A percentile compares a stretch with the other conserved stretches of the same genome.
Conservation (phyloP, 768 basidiomycete genomes). For the Sporobolomyces pararoseus region DNA sequence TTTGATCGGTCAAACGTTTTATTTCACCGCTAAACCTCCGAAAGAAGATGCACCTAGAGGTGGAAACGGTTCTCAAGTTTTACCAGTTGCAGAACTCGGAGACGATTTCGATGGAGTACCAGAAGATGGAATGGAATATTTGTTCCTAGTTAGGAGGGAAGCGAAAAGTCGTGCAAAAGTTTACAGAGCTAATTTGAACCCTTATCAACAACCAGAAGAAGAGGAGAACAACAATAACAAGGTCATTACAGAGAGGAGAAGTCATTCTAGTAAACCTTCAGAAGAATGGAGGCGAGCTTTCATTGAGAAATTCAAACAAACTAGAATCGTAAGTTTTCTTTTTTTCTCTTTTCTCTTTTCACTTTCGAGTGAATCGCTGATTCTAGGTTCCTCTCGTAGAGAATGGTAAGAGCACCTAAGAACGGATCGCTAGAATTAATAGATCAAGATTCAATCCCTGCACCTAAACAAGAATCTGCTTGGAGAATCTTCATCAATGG, state of each 20-base stretch:
- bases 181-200: conserved; percentile 25
- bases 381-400: not conserved
- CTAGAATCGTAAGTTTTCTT: conserved; percentile 15
- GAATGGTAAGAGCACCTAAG: conserved; percentile 3
- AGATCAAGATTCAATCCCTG: conserved; percentile 12
- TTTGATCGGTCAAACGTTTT: conserved; percentile 23
- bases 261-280: conserved; percentile 17
- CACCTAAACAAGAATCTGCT: conserved; percentile 13
- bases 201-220: conserved; percentile 7
- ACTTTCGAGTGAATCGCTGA: conserved; percentile 1
- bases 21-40: conserved; percentile 4
- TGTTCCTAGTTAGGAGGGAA: conserved; percentile 45
- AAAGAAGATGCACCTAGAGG: conserved; percentile 38
- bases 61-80: conserved; percentile 45
- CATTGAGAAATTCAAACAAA: conserved; percentile 27
- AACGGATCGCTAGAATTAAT: not conserved
- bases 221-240: not conserved
- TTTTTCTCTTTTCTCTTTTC: not conserved
- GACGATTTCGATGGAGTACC: conserved; percentile 48
- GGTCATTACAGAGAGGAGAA: too few relatives aligned
- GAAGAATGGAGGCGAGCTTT: conserved; percentile 35
- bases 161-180: conserved; percentile 32
- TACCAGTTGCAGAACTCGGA: conserved; percentile 49
- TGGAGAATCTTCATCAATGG: conserved; percentile 39
- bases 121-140: conserved; percentile 49